Evolutionary conservation across 306 rosid species (phyloP), one percentile per base, ranked within the genome.

Genomic region (Cajanus cajan): DNA sequence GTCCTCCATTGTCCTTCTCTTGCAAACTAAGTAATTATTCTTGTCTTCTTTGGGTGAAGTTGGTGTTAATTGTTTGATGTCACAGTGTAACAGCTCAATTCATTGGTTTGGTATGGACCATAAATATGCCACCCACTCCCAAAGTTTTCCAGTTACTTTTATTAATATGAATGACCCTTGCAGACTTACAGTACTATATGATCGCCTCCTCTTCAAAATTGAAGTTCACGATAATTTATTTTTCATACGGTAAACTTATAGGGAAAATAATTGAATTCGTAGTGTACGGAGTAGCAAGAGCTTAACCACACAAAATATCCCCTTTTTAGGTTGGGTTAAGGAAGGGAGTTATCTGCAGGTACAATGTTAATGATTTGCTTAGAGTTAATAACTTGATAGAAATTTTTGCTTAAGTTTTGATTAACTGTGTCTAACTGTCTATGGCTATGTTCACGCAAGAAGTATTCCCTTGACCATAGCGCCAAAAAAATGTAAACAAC

Each of bases 71-170:
- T 71, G 57, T 76, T 63, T 72, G 34, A 63, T 71, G 51, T 48
- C 76, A 62, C 9, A 22, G 19, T 50, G 62, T 58, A 48, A 68
- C 67, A 74, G 47, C 24, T 10, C 4, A 61, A 8, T 68, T 69
- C 16, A 68, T 40, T 44, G 52, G 73, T 74, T 78, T 5, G 43
- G 79, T 62, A 44, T 74, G 79, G 73, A 51, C 58, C 80, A 70
- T 79, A 79, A 76, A 82, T 79, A 71, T 63, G 70, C 63, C 78
- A 86, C 80, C 84, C 14, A 79, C 84, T 63, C 41, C 13, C 19
- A 69, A 71, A 63, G 54, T 36, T 54, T 65, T 71, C 25, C 58
- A 13, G 74, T 86, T 54, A 45, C 50, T 61, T 37, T 31, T 45
- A 22, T 78, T 71, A 5, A 79, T 63, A 67, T 74, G 68, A 66